Percentiles rank a stretch among this genome's conserved stretches.
These are phyloP conservation scores for Leccinum pallidistipes DNA, from an alignment of 1,284 basidiomycete species.

Conservation along the genomic window DNA sequence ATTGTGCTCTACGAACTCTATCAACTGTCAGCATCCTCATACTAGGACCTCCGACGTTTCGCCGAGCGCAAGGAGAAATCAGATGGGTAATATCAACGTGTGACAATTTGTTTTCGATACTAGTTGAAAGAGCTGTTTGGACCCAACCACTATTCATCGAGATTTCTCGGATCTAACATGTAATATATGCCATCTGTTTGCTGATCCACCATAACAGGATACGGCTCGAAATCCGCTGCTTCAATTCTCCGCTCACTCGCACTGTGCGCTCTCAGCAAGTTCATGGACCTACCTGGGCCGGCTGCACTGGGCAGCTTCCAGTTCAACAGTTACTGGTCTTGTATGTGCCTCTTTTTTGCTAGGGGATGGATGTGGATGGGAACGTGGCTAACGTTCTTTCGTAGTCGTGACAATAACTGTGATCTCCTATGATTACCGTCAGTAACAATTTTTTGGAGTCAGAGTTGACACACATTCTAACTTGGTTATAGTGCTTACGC, in stretches of 20 bases:
- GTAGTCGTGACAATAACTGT: slow-evolving; percentile 2
- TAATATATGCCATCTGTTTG: background rate
- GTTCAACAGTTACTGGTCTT: background rate
- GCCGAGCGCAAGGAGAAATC: background rate
- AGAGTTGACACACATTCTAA: background rate
- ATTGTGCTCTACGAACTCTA: background rate
- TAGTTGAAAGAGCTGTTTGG: background rate
- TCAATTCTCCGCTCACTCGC: background rate
- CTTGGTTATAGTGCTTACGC: slow-evolving; percentile 1
- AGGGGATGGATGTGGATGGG: background rate
- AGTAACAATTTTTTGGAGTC: background rate
- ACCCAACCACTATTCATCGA: background rate
- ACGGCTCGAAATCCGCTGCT: background rate
- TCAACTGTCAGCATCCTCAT: background rate
- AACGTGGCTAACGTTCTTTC: background rate
- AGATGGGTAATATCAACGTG: background rate
- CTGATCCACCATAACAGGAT: background rate
- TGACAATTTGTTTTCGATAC: background rate
- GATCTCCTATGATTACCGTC: slow-evolving; percentile 7
- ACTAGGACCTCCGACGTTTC: background rate
- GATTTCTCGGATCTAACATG: background rate
- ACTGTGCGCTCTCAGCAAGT: background rate
- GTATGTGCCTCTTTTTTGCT: background rate
- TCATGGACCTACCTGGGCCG: background rate
- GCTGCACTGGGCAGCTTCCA: background rate